Evolutionary conservation across 1,284 basidiomycete genomes (phyloP).

Genomic region (Ceratobasidium sp.): DNA sequence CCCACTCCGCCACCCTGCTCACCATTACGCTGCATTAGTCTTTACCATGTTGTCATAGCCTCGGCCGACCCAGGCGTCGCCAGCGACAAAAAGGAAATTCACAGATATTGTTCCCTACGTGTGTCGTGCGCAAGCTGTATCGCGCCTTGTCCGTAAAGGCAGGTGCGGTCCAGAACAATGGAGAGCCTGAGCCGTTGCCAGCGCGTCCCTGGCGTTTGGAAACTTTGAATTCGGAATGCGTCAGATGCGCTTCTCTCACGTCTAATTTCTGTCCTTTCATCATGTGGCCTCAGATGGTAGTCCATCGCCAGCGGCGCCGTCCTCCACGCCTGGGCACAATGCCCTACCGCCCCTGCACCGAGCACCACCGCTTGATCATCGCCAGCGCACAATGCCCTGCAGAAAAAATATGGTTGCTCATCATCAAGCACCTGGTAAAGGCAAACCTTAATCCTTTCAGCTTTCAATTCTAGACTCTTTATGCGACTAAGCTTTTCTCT

Average conservation of each 20-base stretch:
- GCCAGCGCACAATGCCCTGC: slow-evolving; percentile 8
- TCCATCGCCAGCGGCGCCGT: slow-evolving; percentile 34
- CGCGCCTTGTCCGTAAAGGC: slow-evolving; percentile 20
- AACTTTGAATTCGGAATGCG: slow-evolving; percentile 19
- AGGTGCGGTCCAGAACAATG: neutral
- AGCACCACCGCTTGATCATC: neutral
- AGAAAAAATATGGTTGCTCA: neutral
- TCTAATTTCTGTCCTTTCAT: slow-evolving; percentile 31
- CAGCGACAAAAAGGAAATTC: slow-evolving; percentile 35
- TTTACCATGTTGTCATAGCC: slow-evolving; percentile 12
- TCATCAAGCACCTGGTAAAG: neutral
- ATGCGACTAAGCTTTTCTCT: neutral
- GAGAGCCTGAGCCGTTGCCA: neutral
- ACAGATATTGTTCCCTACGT: slow-evolving; percentile 32
- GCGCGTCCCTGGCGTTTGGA: neutral
- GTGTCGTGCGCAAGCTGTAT: slow-evolving; percentile 11
- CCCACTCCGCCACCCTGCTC: neutral
- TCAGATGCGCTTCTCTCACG: slow-evolving; percentile 37
- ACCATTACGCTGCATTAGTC: slow-evolving; percentile 5
- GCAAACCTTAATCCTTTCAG: slow-evolving; percentile 27
- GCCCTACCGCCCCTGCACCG: neutral
- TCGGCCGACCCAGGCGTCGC: slow-evolving; percentile 34
- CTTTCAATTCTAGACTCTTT: slow-evolving; percentile 31
- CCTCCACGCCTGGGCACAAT: slow-evolving; percentile 25
- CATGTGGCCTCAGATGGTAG: slow-evolving; percentile 1